A percentile compares a stretch with the other conserved stretches of the same genome.
phyloP scores from a whole-genome alignment of 495 filamentous ascomycete genomes.

The Patellaria atrata region DNA sequence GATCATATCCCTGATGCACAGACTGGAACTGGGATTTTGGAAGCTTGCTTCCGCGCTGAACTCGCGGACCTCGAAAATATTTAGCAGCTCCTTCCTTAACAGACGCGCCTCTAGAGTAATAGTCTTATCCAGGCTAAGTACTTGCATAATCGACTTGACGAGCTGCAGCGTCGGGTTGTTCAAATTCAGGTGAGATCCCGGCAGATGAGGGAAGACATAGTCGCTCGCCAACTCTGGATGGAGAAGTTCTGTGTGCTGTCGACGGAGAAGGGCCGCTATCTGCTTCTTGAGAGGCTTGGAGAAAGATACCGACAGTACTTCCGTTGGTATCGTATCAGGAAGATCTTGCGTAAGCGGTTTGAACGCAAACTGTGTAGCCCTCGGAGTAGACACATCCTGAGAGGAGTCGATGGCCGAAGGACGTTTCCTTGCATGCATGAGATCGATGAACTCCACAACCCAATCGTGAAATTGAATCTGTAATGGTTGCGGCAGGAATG shows the following conservation, averaged over 20 bases:
- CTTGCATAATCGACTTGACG: constrained; percentile 80
- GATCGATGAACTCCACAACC: constrained; percentile 85
- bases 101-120: constrained; percentile 73
- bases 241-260: constrained; percentile 77
- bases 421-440: constrained; percentile 78
- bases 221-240: constrained; percentile 79
- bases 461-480: constrained; percentile 82
- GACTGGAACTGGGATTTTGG: constrained; percentile 63
- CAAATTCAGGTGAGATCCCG: constrained; percentile 57
- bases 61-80: constrained; percentile 83
- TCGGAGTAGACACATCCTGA: constrained; percentile 39
- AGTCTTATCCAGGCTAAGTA: constrained; percentile 77
- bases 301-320: constrained; percentile 60
- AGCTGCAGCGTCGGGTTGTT: constrained; percentile 75
- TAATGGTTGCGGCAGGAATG: constrained; percentile 67
- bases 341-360: constrained; percentile 38
- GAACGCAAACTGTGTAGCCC: constrained; percentile 64
- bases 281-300: constrained; percentile 84
- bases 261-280: constrained; percentile 59
- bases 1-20: constrained; percentile 59
- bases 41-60: constrained; percentile 80
- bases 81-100: constrained; percentile 75
- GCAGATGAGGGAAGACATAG: constrained; percentile 72
- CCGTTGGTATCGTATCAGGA: constrained; percentile 38
- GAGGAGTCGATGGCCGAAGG: constrained; percentile 30